Percentiles rank a stretch among this genome's conserved stretches.
Conservation (phyloP, 2,329 filamentous ascomycete species). For the Didymosphaeria variabile region DNA sequence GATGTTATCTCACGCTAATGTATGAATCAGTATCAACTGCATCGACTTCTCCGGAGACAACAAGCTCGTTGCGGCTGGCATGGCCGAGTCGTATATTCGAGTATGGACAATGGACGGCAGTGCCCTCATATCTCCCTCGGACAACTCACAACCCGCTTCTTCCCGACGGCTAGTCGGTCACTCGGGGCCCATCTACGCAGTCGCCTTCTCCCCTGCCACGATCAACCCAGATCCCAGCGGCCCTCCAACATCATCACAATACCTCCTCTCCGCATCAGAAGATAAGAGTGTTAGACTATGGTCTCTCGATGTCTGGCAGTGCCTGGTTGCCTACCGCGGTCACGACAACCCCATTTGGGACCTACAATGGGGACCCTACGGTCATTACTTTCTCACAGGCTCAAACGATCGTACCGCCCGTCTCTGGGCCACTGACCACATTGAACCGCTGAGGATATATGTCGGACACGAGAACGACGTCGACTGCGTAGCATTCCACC, state of each 20-base stretch:
- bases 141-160: constrained; percentile 67
- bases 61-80: constrained; percentile 85
- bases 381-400: constrained; percentile 91
- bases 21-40: constrained; percentile 74
- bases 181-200: constrained; percentile 85
- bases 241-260: constrained; percentile 70
- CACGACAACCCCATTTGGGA: constrained; percentile 92
- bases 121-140: constrained; percentile 71
- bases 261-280: constrained; percentile 85
- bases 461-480: constrained; percentile 93
- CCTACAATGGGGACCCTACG: constrained; percentile 87
- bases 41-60: constrained; percentile 96
- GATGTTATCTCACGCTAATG: constrained; percentile 28
- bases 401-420: constrained; percentile 91
- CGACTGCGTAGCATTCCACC: constrained; percentile 92
- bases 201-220: constrained; percentile 84
- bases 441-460: constrained; percentile 85
- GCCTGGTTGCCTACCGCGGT: constrained; percentile 90
- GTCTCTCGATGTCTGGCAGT: constrained; percentile 92
- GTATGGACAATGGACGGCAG: constrained; percentile 92
- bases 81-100: constrained; percentile 92
- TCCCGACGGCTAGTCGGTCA: constrained; percentile 87
- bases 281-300: constrained; percentile 91
- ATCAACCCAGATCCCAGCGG: constrained; percentile 57
- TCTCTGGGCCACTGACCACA: constrained; percentile 92